Base-by-base conservation (phyloP, 768 basidiomycete species). In the Xerocomellus intermedius region DNA sequence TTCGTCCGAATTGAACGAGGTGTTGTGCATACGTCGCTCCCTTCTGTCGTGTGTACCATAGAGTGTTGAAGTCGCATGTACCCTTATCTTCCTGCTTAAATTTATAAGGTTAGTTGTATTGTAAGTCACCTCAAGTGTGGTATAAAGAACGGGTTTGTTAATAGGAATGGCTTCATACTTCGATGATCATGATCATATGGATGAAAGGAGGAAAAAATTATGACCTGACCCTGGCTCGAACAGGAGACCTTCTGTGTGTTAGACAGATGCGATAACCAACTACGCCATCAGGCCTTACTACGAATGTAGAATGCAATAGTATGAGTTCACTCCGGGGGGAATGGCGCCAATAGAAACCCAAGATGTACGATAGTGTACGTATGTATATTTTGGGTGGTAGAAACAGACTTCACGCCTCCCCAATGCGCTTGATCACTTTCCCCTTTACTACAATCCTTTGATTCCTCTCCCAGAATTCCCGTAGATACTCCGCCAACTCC, bases 381-480 rank as follows among this genome's bases (percentile, higher is more conserved):
- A 35, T 32, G 33, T 13, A 24, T 5, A 24, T 7, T 24, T 33
- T 28, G 16, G 10, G 17, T 43, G 12, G 6, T 4, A 49, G 8
- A 45, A 33, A 17, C 38, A 9, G 38, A 52, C 47, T 37, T 65
- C 59, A 81, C 41, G 59, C 47, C 43, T 83, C 79, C 17, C 84
- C 84, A 1, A 85, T 79, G 57, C 80, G 82, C 73, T 82, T 84
- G 53, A 79, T 63, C 5, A 68, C 61, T 19, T 66, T 71, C 3
- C 72, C 72, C 73, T 78, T 84, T 1, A 90, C 77, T 0, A 85
- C 82, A 24, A 82, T 71, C 48, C 84, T 65, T 61, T 94, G 93
- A 68, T 99, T 97, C 53, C 95, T 74, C 65, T 79, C 82, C 94
- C 94, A 97, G 67, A 98, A 99, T 50, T 91, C 88, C 5, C 91